These are phyloP conservation scores for Ogataea minuta DNA, from an alignment of 805 yeast species.

Conservation along the genomic window DNA sequence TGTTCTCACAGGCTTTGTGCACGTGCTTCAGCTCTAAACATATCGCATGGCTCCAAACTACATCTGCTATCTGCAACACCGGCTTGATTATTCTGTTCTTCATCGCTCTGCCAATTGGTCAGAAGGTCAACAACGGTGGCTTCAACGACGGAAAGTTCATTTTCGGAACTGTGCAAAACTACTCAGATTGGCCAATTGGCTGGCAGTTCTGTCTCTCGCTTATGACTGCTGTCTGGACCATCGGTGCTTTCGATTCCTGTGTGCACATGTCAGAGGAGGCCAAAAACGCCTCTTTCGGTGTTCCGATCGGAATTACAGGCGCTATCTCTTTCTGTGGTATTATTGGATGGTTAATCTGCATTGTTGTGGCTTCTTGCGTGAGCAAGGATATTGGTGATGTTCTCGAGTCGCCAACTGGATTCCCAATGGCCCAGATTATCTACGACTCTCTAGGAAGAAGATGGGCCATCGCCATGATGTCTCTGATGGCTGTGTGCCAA, in stretches of 20 bases:
- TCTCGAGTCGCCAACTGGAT: slow-evolving; percentile 48
- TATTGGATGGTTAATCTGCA: slow-evolving; percentile 55
- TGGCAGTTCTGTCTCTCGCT: slow-evolving; percentile 49
- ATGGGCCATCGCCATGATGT: slow-evolving; percentile 66
- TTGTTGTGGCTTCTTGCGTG: slow-evolving; percentile 55
- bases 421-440: slow-evolving; percentile 64
- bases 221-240: slow-evolving; percentile 73
- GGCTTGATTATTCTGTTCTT: slow-evolving; percentile 51
- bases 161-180: slow-evolving; percentile 51
- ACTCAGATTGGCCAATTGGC: slow-evolving; percentile 56
- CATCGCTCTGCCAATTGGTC: slow-evolving; percentile 66
- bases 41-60: slow-evolving; percentile 57
- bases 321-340: slow-evolving; percentile 57
- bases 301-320: slow-evolving; percentile 63
- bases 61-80: slow-evolving; percentile 55
- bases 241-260: slow-evolving; percentile 70
- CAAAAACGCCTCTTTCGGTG: slow-evolving; percentile 56
- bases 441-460: slow-evolving; percentile 59
- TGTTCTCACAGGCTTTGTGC: slow-evolving; percentile 48
- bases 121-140: slow-evolving; percentile 36
- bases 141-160: slow-evolving; percentile 53
- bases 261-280: slow-evolving; percentile 76
- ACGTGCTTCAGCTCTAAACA: slow-evolving; percentile 57
- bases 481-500: slow-evolving; percentile 56
- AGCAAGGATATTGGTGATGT: slow-evolving; percentile 42